Conservation (phyloP, 495 filamentous ascomycete species). For the Daldinia loculata region DNA sequence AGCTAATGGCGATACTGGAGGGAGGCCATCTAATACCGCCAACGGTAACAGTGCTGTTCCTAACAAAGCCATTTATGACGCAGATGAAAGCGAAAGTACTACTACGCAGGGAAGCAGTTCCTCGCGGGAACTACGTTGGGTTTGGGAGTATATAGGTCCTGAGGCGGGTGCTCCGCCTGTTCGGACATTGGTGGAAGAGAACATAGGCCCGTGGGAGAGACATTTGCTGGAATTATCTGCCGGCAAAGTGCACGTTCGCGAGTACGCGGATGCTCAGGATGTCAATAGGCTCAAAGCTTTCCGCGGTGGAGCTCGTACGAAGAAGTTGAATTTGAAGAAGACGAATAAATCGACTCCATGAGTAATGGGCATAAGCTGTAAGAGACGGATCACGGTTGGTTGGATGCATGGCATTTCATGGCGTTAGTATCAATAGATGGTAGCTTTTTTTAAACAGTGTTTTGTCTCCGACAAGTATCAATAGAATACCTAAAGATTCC, state of each 20-base stretch:
- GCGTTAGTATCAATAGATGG: slow-evolving; percentile 29
- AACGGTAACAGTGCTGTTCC: background rate
- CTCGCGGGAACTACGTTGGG: slow-evolving; percentile 50
- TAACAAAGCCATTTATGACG: background rate
- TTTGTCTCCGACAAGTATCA: background rate
- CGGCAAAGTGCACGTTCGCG: slow-evolving; percentile 50
- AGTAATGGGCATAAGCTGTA: background rate
- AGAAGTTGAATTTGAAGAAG: slow-evolving; percentile 19
- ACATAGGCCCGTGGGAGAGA: slow-evolving; percentile 59
- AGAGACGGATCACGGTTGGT: background rate
- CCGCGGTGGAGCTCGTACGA: slow-evolving; percentile 1
- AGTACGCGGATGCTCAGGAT: slow-evolving; percentile 48
- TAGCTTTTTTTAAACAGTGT: slow-evolving; percentile 18
- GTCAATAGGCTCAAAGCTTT: slow-evolving; percentile 31
- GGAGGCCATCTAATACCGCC: slow-evolving; percentile 11
- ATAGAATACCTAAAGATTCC: background rate
- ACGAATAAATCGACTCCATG: background rate
- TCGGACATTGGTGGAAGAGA: slow-evolving; percentile 58
- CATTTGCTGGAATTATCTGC: slow-evolving; percentile 54
- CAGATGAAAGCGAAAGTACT: background rate
- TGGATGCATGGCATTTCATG: slow-evolving; percentile 19
- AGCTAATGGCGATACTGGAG: background rate
- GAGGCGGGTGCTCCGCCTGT: slow-evolving; percentile 48
- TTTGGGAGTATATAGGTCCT: slow-evolving; percentile 61
- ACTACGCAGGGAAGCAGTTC: background rate